Evolutionary conservation across 306 rosid genomes (phyloP).

Genomic region (Pachyrhizus erosus): DNA sequence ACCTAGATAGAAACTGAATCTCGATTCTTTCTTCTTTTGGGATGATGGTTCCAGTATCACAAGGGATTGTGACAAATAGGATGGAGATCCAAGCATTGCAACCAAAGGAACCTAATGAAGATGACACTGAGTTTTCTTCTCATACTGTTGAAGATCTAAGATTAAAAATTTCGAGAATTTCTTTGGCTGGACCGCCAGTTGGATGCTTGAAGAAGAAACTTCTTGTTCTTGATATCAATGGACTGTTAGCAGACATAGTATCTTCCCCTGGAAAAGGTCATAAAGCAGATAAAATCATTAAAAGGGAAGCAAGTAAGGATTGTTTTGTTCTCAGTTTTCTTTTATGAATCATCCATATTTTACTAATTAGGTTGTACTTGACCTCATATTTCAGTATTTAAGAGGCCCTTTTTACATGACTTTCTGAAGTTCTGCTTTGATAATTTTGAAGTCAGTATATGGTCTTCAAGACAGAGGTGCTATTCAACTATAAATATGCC

Average conservation of each 20-base stretch:
- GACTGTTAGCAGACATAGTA: slow-evolving; percentile 72
- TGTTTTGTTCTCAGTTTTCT: slow-evolving; percentile 17
- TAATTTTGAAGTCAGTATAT: slow-evolving; percentile 74
- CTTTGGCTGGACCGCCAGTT: slow-evolving; percentile 39
- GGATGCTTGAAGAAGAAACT: slow-evolving; percentile 58
- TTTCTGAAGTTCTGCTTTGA: slow-evolving; percentile 79
- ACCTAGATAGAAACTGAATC: too few species aligned
- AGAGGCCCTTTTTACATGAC: slow-evolving; percentile 72
- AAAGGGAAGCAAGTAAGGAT: slow-evolving; percentile 52
- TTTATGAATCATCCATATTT: not conserved
- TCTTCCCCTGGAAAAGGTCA: slow-evolving; percentile 57
- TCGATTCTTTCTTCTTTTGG: too few species aligned
- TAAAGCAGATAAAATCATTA: slow-evolving; percentile 57
- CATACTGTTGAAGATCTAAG: slow-evolving; percentile 29
- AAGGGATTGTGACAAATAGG: not conserved
- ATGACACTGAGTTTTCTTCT: slow-evolving; percentile 26
- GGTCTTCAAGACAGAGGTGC: slow-evolving; percentile 81
- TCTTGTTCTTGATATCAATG: slow-evolving; percentile 80
- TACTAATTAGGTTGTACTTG: slow-evolving; percentile 27
- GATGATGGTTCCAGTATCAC: too few species aligned
- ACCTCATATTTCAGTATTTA: slow-evolving; percentile 64
- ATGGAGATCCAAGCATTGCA: slow-evolving; percentile 25
- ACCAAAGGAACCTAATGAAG: slow-evolving; percentile 26
- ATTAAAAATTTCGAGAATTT: slow-evolving; percentile 36
- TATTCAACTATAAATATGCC: slow-evolving; percentile 27